A percentile compares a stretch with the other conserved stretches of the same genome.
Conservation (phyloP, 139 green algal genomes). For the Nannochloris sp. region DNA sequence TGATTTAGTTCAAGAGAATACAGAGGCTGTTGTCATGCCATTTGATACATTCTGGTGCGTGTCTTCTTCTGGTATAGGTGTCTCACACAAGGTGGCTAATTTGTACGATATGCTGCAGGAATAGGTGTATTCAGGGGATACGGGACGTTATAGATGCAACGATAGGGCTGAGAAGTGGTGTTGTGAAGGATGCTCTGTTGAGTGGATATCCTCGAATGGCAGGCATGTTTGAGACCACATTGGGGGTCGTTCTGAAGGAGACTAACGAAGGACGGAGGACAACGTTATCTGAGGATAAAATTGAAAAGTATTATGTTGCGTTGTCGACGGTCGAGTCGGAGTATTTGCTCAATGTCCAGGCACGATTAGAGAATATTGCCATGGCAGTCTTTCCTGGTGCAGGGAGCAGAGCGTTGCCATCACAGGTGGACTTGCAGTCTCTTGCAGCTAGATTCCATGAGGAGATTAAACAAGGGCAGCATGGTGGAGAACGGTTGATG, state of each 20-base stretch:
- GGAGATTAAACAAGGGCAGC: constrained; percentile 57
- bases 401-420: constrained; percentile 44
- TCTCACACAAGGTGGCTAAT: neutral
- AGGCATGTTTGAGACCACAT: constrained; percentile 54
- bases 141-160: neutral
- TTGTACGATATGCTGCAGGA: neutral
- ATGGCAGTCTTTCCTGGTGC: constrained; percentile 54
- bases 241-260: constrained; percentile 54
- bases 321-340: constrained; percentile 36
- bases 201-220: constrained; percentile 65
- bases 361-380: constrained; percentile 6
- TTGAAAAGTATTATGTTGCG: constrained; percentile 37
- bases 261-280: constrained; percentile 28
- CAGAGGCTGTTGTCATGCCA: constrained; percentile 12
- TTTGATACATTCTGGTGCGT: constrained; percentile 51
- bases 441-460: constrained; percentile 71
- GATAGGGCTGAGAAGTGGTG: constrained; percentile 7
- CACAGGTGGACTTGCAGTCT: constrained; percentile 70
- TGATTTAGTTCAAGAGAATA: constrained; percentile 44
- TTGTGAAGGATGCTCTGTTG: constrained; percentile 52
- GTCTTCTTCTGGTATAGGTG: neutral
- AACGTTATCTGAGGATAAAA: constrained; percentile 11
- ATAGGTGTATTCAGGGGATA: neutral
- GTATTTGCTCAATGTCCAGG: constrained; percentile 58
- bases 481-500: constrained; percentile 33